A percentile compares a stretch with the other conserved stretches of the same genome.
Conservation (phyloP, 345 rosid species). For the Isatis tinctoria region DNA sequence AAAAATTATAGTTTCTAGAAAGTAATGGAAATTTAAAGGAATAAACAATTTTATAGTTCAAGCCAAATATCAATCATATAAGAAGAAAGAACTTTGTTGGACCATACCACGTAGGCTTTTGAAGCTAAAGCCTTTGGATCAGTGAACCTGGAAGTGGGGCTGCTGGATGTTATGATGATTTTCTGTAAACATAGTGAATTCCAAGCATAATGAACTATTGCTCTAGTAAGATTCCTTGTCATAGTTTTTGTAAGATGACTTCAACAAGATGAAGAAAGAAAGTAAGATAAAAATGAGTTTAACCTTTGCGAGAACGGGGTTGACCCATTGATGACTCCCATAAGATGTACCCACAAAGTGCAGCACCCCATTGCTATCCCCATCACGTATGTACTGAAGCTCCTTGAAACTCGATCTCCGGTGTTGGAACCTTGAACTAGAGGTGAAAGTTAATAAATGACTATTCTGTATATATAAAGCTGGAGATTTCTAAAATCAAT, state of each 20-base stretch:
- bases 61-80: not conserved
- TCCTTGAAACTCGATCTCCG: slow-evolving; percentile 91
- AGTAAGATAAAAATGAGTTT: not conserved
- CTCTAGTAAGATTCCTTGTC: not conserved
- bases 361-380: slow-evolving; percentile 96
- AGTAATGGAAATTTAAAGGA: not conserved
- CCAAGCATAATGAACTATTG: not conserved
- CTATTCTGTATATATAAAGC: not conserved
- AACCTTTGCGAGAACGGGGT: slow-evolving; percentile 91
- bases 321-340: slow-evolving; percentile 94
- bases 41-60: not conserved
- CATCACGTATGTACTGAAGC: slow-evolving; percentile 92
- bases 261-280: not conserved
- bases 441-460: slow-evolving; percentile 5
- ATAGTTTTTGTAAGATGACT: not conserved
- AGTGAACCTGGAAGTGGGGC: slow-evolving; percentile 79
- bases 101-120: slow-evolving; percentile 71
- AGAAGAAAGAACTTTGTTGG: not conserved
- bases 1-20: not conserved
- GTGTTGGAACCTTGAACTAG: slow-evolving; percentile 62
- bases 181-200: slow-evolving; percentile 44
- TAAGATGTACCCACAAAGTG: slow-evolving; percentile 86
- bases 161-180: slow-evolving; percentile 66
- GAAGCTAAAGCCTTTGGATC: slow-evolving; percentile 87
- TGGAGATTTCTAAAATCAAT: not conserved